Evolutionary conservation across 257 asterid genomes (phyloP), one percentile per base, ranked within the genome.

Genomic region (Solanum tarijense): DNA sequence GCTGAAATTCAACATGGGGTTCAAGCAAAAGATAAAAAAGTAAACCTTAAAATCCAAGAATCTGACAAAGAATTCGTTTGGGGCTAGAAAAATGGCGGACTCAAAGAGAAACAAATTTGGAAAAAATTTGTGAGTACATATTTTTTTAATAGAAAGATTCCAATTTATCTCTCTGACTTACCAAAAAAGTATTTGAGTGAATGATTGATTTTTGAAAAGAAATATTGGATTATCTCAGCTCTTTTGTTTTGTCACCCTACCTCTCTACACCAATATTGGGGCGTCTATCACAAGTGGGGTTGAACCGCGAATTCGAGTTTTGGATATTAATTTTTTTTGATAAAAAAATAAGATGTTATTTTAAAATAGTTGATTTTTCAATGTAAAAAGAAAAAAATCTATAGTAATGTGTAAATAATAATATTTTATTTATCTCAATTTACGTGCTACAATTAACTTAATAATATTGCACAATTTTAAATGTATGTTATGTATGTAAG

Each of bases 71-170:
- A 31, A 71, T 72, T 32, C 7, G 21, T 79, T 25, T 79, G 8
- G 38, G 8, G 23, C 84, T 79, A 12, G 25, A 25, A 29, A 27
- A 78, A 41, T 13, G 62, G 14, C 3, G n/a, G 36, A 41, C 82
- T 89, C 89, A 86, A 84, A 83, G 73, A 85, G 84, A 92, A 91
- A 94, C 89, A 29, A 6, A 82, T 14, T 78, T 86, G 73, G 29
- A 35, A 89, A 6, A 90, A 90, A 73, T 35, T 73, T 41, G 84
- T 71, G 78, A n/a, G 74, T 87, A 84, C 84, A 90, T 88, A 4
- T 11, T 68, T 46, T 39, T 38, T 5, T 27, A 21, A 31, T 43
- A 4, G 84, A 34, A 86, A 86, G 74, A 72, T 73, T 73, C 84
- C 36, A 86, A 43, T 86, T 71, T 48, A 8, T 58, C 27, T 83